phyloP scores from a whole-genome alignment of 2,329 filamentous ascomycete genomes.

The Xylariaceae sp. region DNA sequence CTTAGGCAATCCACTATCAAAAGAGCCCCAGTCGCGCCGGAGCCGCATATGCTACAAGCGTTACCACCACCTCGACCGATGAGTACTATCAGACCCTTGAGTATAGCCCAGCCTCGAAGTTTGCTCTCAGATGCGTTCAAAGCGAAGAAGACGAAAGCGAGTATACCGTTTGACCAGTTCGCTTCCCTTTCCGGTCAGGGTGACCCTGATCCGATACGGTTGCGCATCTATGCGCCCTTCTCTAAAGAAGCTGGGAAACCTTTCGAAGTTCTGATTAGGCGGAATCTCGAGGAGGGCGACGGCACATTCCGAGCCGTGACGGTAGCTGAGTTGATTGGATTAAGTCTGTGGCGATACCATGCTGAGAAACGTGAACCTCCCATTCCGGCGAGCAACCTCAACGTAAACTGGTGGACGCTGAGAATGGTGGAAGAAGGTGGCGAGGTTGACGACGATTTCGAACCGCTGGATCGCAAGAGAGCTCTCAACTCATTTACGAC shows the following conservation, averaged over 20 bases:
- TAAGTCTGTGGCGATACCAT: slow-evolving; percentile 71
- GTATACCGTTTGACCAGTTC: slow-evolving; percentile 70
- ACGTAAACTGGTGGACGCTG: slow-evolving; percentile 77
- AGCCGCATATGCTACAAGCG: slow-evolving; percentile 55
- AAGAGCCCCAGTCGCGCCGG: slow-evolving; percentile 52
- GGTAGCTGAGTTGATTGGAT: slow-evolving; percentile 75
- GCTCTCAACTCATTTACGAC: slow-evolving; percentile 74
- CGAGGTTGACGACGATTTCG: slow-evolving; percentile 81
- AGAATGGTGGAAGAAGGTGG: slow-evolving; percentile 81
- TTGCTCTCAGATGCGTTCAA: slow-evolving; percentile 67
- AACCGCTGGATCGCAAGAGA: slow-evolving; percentile 68
- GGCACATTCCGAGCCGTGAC: slow-evolving; percentile 58
- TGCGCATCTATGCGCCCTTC: slow-evolving; percentile 73
- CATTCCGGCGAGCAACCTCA: slow-evolving; percentile 59
- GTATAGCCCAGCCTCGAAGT: slow-evolving; percentile 64
- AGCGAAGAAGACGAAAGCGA: slow-evolving; percentile 63
- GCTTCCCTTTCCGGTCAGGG: slow-evolving; percentile 72
- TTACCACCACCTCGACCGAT: slow-evolving; percentile 67
- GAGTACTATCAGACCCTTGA: slow-evolving; percentile 58
- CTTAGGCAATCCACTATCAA: slow-evolving; percentile 58
- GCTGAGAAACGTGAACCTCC: slow-evolving; percentile 69
- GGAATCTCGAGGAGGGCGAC: slow-evolving; percentile 63
- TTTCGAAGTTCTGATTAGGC: slow-evolving; percentile 66
- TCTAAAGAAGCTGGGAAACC: slow-evolving; percentile 60
- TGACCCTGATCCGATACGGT: slow-evolving; percentile 67